Evolutionary conservation across 2,329 filamentous ascomycete species (phyloP), one percentile per base, ranked within the genome.

Genomic region (Cytospora paraplurivora): DNA sequence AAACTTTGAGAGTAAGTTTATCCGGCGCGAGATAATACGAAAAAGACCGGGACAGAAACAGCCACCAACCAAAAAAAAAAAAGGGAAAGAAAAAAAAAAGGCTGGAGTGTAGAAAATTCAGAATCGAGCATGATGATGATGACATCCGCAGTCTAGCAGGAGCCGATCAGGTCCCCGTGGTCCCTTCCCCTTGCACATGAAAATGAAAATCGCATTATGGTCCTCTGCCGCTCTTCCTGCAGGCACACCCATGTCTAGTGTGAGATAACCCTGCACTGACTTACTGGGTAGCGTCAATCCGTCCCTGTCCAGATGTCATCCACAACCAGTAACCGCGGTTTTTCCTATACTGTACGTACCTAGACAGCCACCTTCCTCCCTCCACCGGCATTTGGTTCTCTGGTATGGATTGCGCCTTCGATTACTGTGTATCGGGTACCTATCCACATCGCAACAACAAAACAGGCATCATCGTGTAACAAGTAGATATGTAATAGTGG

Each of bases 251-350:
- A n/a, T 61, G 59, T 50, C 59, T 4, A 1, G 15, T 4, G 15
- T 33, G 33, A 38, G 27, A 52, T 53, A 52, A n/a, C 53, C 49
- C 51, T 55, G 59, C 53, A 52, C 59, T 61, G 51, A 53, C 59
- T n/a, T 47, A 47, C 44, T 19, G 8, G n/a, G 44, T 61, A 61
- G 59, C 51, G 51, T 51, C 32, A 53, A 49, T 44, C 59, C 37
- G 51, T 15, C 38, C 51, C 38, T 61, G 33, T 21, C 44, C 41
- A 49, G 52, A 38, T 49, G 17, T 11, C 27, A 15, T 5, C 59
- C 58, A 44, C 59, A 55, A 51, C 55, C 59, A 19, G n/a, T 47
- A 19, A 19, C 17, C 44, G 44, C n/a, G 44, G 44, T n/a, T 47
- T 19, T 47, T 10, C n/a, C 27, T 27, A 27, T 27, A 27, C 27